Conservation (phyloP, 2,329 filamentous ascomycete genomes). For the Fusarium graminum region DNA sequence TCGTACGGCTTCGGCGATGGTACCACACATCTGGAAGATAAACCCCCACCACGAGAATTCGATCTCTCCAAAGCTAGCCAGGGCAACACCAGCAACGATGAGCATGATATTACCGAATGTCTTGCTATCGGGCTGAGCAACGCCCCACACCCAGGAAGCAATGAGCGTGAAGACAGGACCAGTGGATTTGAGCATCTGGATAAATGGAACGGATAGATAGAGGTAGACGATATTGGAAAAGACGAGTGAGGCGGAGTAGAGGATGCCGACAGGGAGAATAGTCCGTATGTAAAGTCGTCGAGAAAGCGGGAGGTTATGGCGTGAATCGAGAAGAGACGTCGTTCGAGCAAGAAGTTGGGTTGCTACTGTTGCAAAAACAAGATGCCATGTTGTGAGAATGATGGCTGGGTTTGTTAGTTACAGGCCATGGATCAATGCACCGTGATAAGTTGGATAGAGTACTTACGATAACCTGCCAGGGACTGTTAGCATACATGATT, state of each 20-base stretch:
- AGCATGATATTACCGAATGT: slow-evolving; percentile 63
- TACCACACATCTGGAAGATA: slow-evolving; percentile 78
- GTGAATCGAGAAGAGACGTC: slow-evolving; percentile 72
- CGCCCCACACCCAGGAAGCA: slow-evolving; percentile 71
- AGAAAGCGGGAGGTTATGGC: slow-evolving; percentile 72
- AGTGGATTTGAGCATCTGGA: slow-evolving; percentile 78
- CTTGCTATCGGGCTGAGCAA: slow-evolving; percentile 61
- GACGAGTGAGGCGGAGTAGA: slow-evolving; percentile 75
- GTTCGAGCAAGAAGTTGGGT: slow-evolving; percentile 75
- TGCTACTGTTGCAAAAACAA: slow-evolving; percentile 74
- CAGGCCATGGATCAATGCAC: not conserved
- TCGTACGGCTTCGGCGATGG: slow-evolving; percentile 83
- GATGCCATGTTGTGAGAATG: slow-evolving; percentile 76
- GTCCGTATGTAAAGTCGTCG: slow-evolving; percentile 71
- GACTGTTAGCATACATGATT: slow-evolving; percentile 22
- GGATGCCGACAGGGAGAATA: slow-evolving; percentile 74
- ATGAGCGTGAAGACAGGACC: slow-evolving; percentile 76
- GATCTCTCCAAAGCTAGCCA: slow-evolving; percentile 73
- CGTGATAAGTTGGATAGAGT: not conserved
- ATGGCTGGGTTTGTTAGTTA: slow-evolving; percentile 56
- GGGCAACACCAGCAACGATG: slow-evolving; percentile 65
- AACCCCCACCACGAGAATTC: slow-evolving; percentile 76
- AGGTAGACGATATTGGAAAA: slow-evolving; percentile 77
- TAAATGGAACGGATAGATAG: slow-evolving; percentile 76
- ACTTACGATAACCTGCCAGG: slow-evolving; percentile 53